Percentiles rank a stretch among this genome's conserved stretches.
Conservation (phyloP, 352 stramenopile species). For the Globisporangium takayamanum region DNA sequence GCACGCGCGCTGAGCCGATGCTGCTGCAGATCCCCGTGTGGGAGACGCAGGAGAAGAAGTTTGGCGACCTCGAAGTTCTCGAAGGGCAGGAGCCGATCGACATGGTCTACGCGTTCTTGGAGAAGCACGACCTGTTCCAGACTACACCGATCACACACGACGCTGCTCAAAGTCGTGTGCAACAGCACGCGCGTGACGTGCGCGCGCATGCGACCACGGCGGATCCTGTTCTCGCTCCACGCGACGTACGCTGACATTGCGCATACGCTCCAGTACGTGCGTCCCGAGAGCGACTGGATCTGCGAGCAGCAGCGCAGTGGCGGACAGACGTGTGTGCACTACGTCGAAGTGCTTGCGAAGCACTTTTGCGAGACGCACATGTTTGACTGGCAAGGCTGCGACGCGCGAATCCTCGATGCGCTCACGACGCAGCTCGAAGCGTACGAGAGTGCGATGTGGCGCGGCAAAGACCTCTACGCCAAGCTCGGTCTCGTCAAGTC, state of each 20-base stretch:
- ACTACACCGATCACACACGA: slow-evolving; percentile 73
- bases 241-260: slow-evolving; percentile 61
- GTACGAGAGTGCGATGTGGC: slow-evolving; percentile 77
- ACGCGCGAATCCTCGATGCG: slow-evolving; percentile 50
- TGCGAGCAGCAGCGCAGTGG: slow-evolving; percentile 42
- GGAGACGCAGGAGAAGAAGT: slow-evolving; percentile 60
- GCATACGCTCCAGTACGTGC: slow-evolving; percentile 72
- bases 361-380: slow-evolving; percentile 78
- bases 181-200: slow-evolving; percentile 67
- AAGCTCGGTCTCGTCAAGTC: slow-evolving; percentile 74
- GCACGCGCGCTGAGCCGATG: slow-evolving; percentile 69
- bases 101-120: slow-evolving; percentile 79
- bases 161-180: slow-evolving; percentile 57
- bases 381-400: slow-evolving; percentile 51
- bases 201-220: slow-evolving; percentile 37
- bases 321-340: slow-evolving; percentile 63
- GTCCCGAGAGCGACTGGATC: slow-evolving; percentile 70
- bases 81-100: slow-evolving; percentile 77
- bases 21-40: slow-evolving; percentile 65
- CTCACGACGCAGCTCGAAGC: slow-evolving; percentile 46
- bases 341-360: slow-evolving; percentile 54
- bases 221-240: slow-evolving; percentile 74
- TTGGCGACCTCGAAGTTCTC: slow-evolving; percentile 65
- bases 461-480: slow-evolving; percentile 70
- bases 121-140: slow-evolving; percentile 84